Base-by-base conservation (phyloP, 352 stramenopile species). In the Globisporangium ultimum region DNA sequence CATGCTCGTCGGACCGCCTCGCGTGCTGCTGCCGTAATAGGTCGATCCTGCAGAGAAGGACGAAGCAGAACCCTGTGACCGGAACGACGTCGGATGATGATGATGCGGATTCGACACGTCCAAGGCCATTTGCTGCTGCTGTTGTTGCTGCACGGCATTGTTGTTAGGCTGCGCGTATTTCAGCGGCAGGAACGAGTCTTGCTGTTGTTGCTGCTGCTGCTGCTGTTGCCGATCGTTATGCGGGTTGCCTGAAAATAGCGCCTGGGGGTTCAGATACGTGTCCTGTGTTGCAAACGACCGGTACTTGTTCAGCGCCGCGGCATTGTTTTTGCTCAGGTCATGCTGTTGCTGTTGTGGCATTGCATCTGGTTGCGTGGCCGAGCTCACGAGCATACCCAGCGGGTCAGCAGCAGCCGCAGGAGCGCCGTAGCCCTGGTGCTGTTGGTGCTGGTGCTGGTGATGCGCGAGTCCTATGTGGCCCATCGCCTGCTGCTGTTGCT, bases 321-420 rank as follows among this genome's bases (percentile, higher is more conserved):
- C 28, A 36, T 36, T 36, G 28, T 7, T 24, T n/a, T 66, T 66
- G 2, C 1, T 48, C 34, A 66, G n/a, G 50, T 67, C 63, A 49
- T 80, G 71, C 41, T 55, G 48, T 17, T 58, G 55, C 17, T 47
- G 47, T 7, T 53, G 58, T 13, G 63, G 66, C 41, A 73, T 60
- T 4, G 60, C 58, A 36, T 72, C 69, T 32, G 61, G 57, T 18
- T 82, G 78, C 48, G 76, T 86, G 28, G 76, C 73, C 1, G 76
- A 86, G 47, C 68, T 84, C 55, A 86, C 76, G 21, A 86, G 52
- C 71, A 84, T 83, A 1, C 76, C 76, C 17, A 86, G 64, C 13
- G 76, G 59, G 56, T 80, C 79, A 32, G 62, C 55, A 20, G 76
- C 28, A 36, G 28, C 28, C 28, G 28, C 28, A 36, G 28, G 28